Conservation (phyloP, 1,284 basidiomycete species). For the Trichosporon sp. region DNA sequence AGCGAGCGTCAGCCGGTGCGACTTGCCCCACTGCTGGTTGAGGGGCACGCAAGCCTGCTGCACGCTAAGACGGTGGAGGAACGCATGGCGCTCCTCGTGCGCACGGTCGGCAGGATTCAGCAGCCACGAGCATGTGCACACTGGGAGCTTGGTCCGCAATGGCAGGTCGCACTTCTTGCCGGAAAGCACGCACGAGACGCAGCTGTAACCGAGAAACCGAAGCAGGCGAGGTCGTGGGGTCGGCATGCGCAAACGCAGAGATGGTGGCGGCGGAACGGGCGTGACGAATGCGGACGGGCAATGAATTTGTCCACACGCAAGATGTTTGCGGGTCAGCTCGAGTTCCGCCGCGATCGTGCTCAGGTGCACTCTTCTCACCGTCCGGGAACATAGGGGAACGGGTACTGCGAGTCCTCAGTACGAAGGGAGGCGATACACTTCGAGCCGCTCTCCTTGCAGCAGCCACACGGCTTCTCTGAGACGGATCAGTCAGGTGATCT, state of each 20-base stretch:
- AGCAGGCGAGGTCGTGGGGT: not conserved
- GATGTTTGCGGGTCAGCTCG: not conserved
- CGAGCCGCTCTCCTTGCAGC: not conserved
- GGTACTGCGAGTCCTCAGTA: not conserved
- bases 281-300: not conserved
- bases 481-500: not conserved
- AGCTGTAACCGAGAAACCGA: slow-evolving; percentile 20
- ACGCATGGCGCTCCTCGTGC: not conserved
- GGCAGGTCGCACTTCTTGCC: slow-evolving; percentile 22
- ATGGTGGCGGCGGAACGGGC: not conserved
- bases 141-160: not conserved
- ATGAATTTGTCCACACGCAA: not conserved
- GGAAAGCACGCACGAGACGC: slow-evolving; percentile 24
- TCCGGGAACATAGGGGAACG: slow-evolving; percentile 14
- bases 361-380: no score
- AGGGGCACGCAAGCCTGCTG: slow-evolving; percentile 15
- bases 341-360: not conserved
- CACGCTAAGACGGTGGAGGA: not conserved
- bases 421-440: not conserved
- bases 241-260: not conserved
- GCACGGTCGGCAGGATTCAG: slow-evolving; percentile 18
- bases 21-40: slow-evolving; percentile 1
- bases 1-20: not conserved
- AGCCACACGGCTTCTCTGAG: slow-evolving; percentile 3
- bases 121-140: slow-evolving; percentile 27